A percentile compares a stretch with the other conserved stretches of the same genome.
Conservation (phyloP, 2,329 filamentous ascomycete genomes). For the Chaetomium strumarium region DNA sequence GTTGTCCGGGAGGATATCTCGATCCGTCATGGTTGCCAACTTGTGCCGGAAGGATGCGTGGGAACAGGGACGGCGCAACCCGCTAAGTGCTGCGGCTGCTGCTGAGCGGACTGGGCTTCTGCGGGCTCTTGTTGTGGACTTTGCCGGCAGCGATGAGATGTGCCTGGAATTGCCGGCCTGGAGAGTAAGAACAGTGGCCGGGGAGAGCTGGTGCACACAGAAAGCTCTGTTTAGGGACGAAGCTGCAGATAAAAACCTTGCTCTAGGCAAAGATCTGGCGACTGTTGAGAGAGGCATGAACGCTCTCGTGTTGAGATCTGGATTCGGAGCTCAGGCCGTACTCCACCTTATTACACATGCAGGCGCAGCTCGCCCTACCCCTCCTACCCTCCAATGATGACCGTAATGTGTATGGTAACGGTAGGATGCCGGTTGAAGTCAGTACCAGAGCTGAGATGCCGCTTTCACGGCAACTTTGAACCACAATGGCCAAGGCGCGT, state of each 20-base stretch:
- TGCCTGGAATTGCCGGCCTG: not conserved
- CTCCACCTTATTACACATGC: constrained; percentile 9
- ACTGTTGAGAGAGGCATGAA: constrained; percentile 4
- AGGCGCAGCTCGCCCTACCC: constrained; percentile 3
- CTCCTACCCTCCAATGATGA: constrained; percentile 8
- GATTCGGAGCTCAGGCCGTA: constrained; percentile 1
- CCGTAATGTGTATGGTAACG: not conserved
- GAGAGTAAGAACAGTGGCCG: not conserved
- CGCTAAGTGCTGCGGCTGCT: constrained; percentile 5
- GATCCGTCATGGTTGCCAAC: constrained; percentile 45
- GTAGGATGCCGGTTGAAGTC: not conserved
- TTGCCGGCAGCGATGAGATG: constrained; percentile 5
- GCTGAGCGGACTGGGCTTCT: constrained; percentile 7
- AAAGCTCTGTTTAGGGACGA: not conserved
- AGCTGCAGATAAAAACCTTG: constrained; percentile 10
- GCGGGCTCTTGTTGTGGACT: not conserved
- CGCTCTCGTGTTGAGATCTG: not conserved
- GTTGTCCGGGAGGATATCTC: constrained; percentile 55
- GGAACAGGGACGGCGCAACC: constrained; percentile 15
- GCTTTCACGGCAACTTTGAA: not conserved
- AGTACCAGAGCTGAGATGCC: not conserved
- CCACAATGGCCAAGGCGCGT: not conserved
- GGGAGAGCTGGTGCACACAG: not conserved
- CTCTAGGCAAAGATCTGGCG: constrained; percentile 9
- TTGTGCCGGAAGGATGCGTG: constrained; percentile 17